phyloP scores from a whole-genome alignment of 2,329 filamentous ascomycete species.

The Fusarium abutilonis region DNA sequence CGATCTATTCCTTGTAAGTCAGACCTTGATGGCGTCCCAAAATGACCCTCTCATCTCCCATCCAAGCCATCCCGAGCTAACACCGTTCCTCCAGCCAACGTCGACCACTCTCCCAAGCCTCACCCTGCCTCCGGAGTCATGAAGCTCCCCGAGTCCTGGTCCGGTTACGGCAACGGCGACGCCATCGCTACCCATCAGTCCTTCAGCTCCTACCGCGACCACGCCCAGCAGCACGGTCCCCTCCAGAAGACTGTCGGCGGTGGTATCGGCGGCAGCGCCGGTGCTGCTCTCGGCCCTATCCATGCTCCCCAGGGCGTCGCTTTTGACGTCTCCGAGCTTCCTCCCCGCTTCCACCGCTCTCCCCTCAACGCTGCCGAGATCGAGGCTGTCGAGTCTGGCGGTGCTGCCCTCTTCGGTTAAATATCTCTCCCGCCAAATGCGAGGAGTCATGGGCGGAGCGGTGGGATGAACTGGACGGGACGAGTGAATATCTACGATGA shows the following conservation, averaged over 20 bases:
- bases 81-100: slow-evolving; percentile 60
- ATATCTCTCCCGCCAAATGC: slow-evolving; percentile 22
- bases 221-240: slow-evolving; percentile 81
- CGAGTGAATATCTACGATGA: slow-evolving; percentile 35
- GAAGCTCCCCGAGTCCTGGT: slow-evolving; percentile 67
- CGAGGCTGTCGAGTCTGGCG: slow-evolving; percentile 93
- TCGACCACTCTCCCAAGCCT: slow-evolving; percentile 78
- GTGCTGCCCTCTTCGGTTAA: slow-evolving; percentile 69
- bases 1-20: slow-evolving; percentile 66
- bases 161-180: slow-evolving; percentile 48
- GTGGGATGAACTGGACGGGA: slow-evolving; percentile 32
- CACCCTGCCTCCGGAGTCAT: slow-evolving; percentile 77
- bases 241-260: slow-evolving; percentile 67
- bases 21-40: neutral
- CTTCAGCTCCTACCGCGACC: slow-evolving; percentile 81
- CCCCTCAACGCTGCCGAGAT: slow-evolving; percentile 85
- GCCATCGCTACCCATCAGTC: slow-evolving; percentile 61
- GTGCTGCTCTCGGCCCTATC: slow-evolving; percentile 77
- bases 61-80: slow-evolving; percentile 27
- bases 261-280: slow-evolving; percentile 70
- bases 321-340: slow-evolving; percentile 91
- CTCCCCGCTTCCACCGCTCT: slow-evolving; percentile 80
- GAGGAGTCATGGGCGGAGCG: slow-evolving; percentile 40
- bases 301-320: slow-evolving; percentile 76
- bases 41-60: neutral